Percentiles rank a stretch among this genome's conserved stretches.
Evolutionary conservation across 169 alveolate genomes (phyloP).

Genomic region (Sarcocystis neurona): DNA sequence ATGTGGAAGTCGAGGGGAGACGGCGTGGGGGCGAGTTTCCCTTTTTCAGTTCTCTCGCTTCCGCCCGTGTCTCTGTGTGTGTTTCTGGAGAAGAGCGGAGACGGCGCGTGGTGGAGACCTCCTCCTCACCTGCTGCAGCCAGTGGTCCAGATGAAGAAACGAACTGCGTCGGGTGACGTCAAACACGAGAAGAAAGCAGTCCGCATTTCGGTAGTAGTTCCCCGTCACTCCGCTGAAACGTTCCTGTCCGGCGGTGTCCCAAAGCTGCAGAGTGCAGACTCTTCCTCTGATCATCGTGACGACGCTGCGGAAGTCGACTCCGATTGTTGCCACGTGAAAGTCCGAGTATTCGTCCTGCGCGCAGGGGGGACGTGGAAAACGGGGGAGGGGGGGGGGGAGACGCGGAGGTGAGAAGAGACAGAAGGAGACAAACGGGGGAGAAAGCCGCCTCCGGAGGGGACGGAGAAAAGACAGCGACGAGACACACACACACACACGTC

Average conservation of each 20-base stretch:
- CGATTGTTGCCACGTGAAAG: constrained; percentile 87
- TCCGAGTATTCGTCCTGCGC: constrained; percentile 89
- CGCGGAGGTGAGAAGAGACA: constrained; percentile 3
- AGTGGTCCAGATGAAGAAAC: not conserved
- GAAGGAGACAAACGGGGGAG: constrained; percentile 2
- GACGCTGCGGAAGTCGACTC: constrained; percentile 89
- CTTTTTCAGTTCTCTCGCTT: too few relatives aligned
- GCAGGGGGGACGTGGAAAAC: constrained; percentile 53
- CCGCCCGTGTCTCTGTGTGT: not conserved
- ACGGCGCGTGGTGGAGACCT: not conserved
- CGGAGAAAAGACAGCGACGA: not conserved
- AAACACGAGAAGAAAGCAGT: constrained; percentile 90
- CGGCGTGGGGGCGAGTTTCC: too few relatives aligned
- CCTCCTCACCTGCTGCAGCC: constrained; percentile 4
- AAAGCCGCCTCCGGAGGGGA: not conserved
- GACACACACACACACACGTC: constrained; percentile 16
- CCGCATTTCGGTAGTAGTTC: constrained; percentile 96
- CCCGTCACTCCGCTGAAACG: constrained; percentile 94
- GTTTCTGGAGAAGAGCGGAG: not conserved
- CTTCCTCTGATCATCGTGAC: constrained; percentile 89
- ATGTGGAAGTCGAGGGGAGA: too few relatives aligned
- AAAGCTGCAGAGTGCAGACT: constrained; percentile 92
- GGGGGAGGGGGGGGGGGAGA: constrained; percentile 74
- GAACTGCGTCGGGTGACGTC: constrained; percentile 81
- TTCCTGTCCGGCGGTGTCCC: constrained; percentile 99